Conservation (phyloP, 257 asterid genomes). For the Mitragyna speciosa region DNA sequence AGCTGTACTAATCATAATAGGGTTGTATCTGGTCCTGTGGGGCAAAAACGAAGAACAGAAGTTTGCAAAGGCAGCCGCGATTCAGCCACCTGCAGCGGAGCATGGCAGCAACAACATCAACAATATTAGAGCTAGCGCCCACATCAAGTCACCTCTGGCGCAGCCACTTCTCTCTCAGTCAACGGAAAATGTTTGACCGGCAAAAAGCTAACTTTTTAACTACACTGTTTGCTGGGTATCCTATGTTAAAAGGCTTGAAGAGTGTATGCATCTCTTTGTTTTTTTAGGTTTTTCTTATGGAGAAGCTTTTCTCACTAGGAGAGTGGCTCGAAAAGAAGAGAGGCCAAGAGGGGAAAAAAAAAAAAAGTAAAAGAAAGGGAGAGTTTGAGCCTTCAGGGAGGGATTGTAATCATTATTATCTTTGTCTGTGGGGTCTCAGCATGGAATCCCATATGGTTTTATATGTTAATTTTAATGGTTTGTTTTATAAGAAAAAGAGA, state of each 20-base stretch:
- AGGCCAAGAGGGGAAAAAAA: not conserved
- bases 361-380: too few relatives aligned
- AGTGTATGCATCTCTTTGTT: conserved; percentile 38
- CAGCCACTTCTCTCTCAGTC: conserved; percentile 83
- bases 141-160: conserved; percentile 71
- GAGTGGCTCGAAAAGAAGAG: conserved; percentile 32
- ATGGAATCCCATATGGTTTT: conserved; percentile 38
- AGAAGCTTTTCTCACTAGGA: conserved; percentile 36
- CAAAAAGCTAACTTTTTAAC: conserved; percentile 28
- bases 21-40: conserved; percentile 90
- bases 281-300: conserved; percentile 21
- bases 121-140: conserved; percentile 31
- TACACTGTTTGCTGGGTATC: conserved; percentile 34
- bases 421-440: conserved; percentile 37
- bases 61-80: conserved; percentile 37
- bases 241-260: conserved; percentile 45
- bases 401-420: conserved; percentile 51
- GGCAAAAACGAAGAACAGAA: conserved; percentile 88
- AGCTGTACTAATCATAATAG: conserved; percentile 75
- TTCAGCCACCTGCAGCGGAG: conserved; percentile 56
- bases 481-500: conserved; percentile 18
- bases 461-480: conserved; percentile 41
- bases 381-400: conserved; percentile 11
- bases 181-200: conserved; percentile 52
- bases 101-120: conserved; percentile 40